phyloP scores from a whole-genome alignment of 257 asterid genomes.

The Schizonepeta tenuifolia region DNA sequence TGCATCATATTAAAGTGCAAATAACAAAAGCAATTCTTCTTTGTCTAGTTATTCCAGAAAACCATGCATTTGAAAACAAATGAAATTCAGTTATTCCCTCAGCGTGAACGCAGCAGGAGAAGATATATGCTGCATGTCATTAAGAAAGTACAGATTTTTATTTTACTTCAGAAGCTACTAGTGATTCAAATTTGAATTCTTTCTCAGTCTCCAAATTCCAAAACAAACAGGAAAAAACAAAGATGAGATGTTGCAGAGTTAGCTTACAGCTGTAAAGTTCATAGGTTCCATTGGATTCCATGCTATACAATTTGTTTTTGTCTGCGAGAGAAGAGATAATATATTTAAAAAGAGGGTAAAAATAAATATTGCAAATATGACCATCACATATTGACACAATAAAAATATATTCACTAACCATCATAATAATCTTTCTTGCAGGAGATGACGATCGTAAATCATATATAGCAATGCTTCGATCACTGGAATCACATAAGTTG shows the following conservation, averaged over 20 bases:
- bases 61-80: neutral
- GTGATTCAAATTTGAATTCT: neutral
- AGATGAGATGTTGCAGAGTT: slow-evolving; percentile 12
- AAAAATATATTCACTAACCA: slow-evolving; percentile 43
- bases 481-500: slow-evolving; percentile 56
- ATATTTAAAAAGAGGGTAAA: slow-evolving; percentile 15
- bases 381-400: neutral
- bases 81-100: neutral
- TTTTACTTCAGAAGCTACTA: neutral
- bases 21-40: slow-evolving; percentile 8
- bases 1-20: neutral
- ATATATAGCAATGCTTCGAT: slow-evolving; percentile 84
- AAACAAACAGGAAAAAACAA: neutral
- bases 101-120: neutral
- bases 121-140: neutral
- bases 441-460: slow-evolving; percentile 84
- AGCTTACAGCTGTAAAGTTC: slow-evolving; percentile 97
- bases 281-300: slow-evolving; percentile 99
- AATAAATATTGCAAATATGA: neutral
- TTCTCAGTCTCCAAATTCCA: neutral
- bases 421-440: slow-evolving; percentile 79
- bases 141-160: neutral
- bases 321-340: slow-evolving; percentile 50
- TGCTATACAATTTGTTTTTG: slow-evolving; percentile 81
- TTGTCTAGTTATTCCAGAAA: neutral